phyloP scores from a whole-genome alignment of 2,329 filamentous ascomycete species.

The Pseudocercospora eumusae region DNA sequence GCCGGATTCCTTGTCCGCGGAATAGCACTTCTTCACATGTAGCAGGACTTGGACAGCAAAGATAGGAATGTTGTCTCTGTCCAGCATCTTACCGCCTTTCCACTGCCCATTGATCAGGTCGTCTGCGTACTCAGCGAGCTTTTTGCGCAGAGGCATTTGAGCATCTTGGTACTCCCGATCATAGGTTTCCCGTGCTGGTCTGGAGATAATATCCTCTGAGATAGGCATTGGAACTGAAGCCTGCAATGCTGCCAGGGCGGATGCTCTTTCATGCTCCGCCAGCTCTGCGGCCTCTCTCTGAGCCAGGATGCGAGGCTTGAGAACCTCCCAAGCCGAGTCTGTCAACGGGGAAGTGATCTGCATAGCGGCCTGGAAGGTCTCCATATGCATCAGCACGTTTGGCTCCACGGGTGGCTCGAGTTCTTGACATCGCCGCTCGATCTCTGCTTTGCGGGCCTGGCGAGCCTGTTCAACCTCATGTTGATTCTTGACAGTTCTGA shows the following conservation, averaged over 20 bases:
- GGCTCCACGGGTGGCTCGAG: constrained; percentile 66
- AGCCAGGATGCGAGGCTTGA: constrained; percentile 66
- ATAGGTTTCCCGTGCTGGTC: constrained; percentile 59
- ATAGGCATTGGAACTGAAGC: constrained; percentile 51
- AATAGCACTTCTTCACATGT: constrained; percentile 58
- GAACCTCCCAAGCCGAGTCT: constrained; percentile 67
- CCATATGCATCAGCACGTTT: constrained; percentile 66
- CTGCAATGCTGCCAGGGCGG: constrained; percentile 44
- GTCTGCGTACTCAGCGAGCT: constrained; percentile 67
- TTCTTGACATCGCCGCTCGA: constrained; percentile 66
- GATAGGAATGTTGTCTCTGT: constrained; percentile 62
- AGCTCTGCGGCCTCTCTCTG: constrained; percentile 67
- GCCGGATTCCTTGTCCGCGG: constrained; percentile 33
- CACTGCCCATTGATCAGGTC: constrained; percentile 68
- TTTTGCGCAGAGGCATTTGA: constrained; percentile 67
- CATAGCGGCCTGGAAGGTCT: constrained; percentile 72
- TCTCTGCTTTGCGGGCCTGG: constrained; percentile 65
- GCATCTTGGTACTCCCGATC: constrained; percentile 71
- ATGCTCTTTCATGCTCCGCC: constrained; percentile 53
- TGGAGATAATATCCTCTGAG: constrained; percentile 51
- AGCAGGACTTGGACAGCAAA: constrained; percentile 73
- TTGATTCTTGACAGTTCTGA: constrained; percentile 54
- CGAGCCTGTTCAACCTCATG: constrained; percentile 66
- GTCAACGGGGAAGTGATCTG: constrained; percentile 68
- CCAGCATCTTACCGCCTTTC: constrained; percentile 64